Evolutionary conservation across 139 green algal genomes (phyloP), one percentile per base, ranked within the genome.

Genomic region (Tetradesmus lagerheimii): DNA sequence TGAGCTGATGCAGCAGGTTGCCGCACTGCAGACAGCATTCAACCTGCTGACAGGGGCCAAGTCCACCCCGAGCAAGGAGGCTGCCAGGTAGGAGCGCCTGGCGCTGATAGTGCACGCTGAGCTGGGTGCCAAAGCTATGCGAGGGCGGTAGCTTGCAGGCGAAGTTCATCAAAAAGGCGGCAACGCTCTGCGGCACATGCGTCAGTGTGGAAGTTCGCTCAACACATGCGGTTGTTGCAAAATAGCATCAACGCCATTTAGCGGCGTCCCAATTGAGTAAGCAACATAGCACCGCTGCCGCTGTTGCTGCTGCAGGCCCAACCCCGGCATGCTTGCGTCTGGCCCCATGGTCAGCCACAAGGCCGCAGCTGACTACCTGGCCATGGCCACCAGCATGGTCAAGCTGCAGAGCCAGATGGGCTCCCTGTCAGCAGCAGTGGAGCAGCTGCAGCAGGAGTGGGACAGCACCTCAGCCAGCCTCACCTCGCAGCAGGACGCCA

Each of bases 331-430:
- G 71, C 47, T 86, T 31, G 35, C 80, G 5, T 35, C 82, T 6
- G 83, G 83, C 50, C 83, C 83, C n/a, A 35, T 88, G 37, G 41
- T 16, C 47, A 25, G 27, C 20, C 83, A 88, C 35, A 88, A 88
- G 83, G 62, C 83, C 45, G 83, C 83, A 35, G 83, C 38, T 18
- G 83, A 88, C 27, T 41, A 45, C 64, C 23, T 80, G 38, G 34
- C 27, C 25, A 66, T 64, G 39, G 83, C 83, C 25, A 80, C 83
- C 37, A 80, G 38, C 64, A 88, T 88, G 83, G 64, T 80, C 23
- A 80, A 80, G 64, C 38, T 88, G 62, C 83, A 88, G 41, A 43
- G 64, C 34, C 83, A 88, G 64, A 88, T 88, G 83, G 27, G 38
- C 25, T 1, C 38, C 18, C 83, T 88, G 25, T 41, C 83, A 67